Evolutionary conservation across 2,329 filamentous ascomycete genomes (phyloP), one percentile per base, ranked within the genome.

Genomic region (Anthostomella pinea): DNA sequence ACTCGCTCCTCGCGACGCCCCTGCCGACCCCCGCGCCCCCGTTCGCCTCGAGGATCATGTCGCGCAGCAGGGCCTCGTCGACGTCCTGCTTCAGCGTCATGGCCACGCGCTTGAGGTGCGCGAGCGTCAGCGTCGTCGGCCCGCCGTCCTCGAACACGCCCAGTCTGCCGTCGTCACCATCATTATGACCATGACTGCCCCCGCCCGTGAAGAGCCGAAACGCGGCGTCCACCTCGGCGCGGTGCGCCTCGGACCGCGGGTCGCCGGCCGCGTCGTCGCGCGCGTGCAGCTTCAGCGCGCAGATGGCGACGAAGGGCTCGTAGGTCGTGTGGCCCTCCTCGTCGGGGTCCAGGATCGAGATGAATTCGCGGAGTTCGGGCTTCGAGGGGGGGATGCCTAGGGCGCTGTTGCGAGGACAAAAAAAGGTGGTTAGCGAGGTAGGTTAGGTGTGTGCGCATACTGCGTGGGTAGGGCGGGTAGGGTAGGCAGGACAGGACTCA

Each of bases 31-130:
- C 83, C 4, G 75, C 79, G 2, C 87, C 88, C 3, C 86, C 87
- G 62, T 94, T 96, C 31, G 91, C 93, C 70, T 97, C 91, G 31
- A 89, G 69, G 39, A 98, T 84, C 93, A 98, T 98, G 68, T 96
- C 89, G 66, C 79, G 80, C 57, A 98, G 67, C 57, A 95, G 65
- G 31, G 87, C 83, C 54, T 97, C 93, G 41, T 79, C 78, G 16
- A 95, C 82, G 44, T 83, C 87, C 65, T 95, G 88, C 64, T 88
- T 87, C 53, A 98, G 66, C 52, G 87, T 78, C 50, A 78, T 80
- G 26, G 90, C 89, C 35, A 96, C 83, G 54, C 84, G 74, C 57
- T 79, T 78, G 58, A 98, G 66, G 64, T 95, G 85, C 11, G 75
- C 75, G 18, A 97, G 56, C 2, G 85, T 93, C 49, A 98, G 95